Evolutionary conservation across 345 rosid genomes (phyloP).

Genomic region (Excoecaria cochinchinensis): DNA sequence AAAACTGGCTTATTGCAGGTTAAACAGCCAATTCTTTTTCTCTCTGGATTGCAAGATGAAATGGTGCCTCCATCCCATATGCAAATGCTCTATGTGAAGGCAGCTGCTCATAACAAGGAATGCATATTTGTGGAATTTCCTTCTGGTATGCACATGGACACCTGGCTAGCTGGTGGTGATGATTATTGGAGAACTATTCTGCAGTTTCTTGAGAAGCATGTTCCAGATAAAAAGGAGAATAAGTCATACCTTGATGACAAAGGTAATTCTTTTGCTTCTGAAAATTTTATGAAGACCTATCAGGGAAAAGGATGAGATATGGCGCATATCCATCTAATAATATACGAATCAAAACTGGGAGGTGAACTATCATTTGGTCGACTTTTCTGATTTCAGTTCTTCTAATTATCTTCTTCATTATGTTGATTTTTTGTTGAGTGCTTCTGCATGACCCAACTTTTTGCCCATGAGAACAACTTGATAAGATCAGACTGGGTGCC

Average conservation of each 20-base stretch:
- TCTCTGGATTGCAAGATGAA: slow-evolving; percentile 97
- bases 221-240: slow-evolving; percentile 45
- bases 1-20: slow-evolving; percentile 51
- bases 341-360: not conserved
- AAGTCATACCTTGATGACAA: slow-evolving; percentile 26
- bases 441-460: not conserved
- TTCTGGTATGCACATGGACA: slow-evolving; percentile 98
- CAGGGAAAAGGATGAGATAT: not conserved
- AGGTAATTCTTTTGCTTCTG: slow-evolving; percentile 33
- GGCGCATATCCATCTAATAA: not conserved
- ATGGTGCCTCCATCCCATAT: slow-evolving; percentile 95
- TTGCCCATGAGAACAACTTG: not conserved
- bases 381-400: not conserved
- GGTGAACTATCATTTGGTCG: not conserved
- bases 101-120: slow-evolving; percentile 69
- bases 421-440: too few relatives aligned
- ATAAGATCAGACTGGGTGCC: not conserved
- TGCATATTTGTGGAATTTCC: slow-evolving; percentile 84
- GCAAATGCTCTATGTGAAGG: slow-evolving; percentile 88
- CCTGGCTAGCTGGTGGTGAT: slow-evolving; percentile 95
- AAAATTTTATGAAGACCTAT: slow-evolving; percentile 11
- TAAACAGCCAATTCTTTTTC: slow-evolving; percentile 87
- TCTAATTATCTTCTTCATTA: not conserved
- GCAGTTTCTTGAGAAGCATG: slow-evolving; percentile 60
- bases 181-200: slow-evolving; percentile 70